These are phyloP conservation scores for Colletotrichum sp. DNA, from an alignment of 2,329 filamentous ascomycete genomes.

Conservation along the genomic window DNA sequence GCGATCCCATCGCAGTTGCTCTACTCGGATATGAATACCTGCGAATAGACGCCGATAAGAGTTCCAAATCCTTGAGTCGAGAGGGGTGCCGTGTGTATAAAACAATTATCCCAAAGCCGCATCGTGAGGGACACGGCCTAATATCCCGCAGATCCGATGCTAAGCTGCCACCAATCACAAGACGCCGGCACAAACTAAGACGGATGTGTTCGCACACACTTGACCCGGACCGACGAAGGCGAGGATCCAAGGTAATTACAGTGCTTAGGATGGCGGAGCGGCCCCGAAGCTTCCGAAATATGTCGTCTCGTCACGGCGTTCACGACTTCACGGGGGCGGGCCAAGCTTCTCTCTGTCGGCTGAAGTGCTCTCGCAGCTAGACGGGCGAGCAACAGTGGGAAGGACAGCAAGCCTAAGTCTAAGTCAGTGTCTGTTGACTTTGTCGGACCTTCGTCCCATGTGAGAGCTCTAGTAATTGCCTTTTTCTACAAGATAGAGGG, in stretches of 20 bases:
- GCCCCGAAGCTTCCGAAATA: not conserved
- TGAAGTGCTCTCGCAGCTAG: not conserved
- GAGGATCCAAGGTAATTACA: not conserved
- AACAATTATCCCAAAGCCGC: not conserved
- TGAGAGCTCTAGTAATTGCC: not conserved
- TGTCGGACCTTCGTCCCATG: not conserved
- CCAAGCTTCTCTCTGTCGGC: not conserved
- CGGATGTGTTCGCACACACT: not conserved
- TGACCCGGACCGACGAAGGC: slow-evolving; percentile 11
- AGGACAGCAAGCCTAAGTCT: not conserved
- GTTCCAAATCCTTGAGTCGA: not conserved
- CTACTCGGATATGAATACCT: not conserved
- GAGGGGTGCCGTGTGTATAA: not conserved
- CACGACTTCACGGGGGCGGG: not conserved
- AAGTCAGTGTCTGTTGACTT: not conserved
- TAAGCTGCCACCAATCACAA: slow-evolving; percentile 1
- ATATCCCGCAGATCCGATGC: not conserved
- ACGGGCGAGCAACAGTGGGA: not conserved
- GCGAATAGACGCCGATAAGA: not conserved
- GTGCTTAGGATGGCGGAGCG: not conserved
- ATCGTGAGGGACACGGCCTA: not conserved
- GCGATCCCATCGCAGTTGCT: slow-evolving; percentile 25
- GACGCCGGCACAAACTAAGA: not conserved
- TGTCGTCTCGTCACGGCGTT: not conserved
- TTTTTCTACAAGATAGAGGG: not conserved